Percentiles rank a stretch among this genome's conserved stretches.
phyloP scores from a whole-genome alignment of 1,139 yeast genomes.

The Fermentozyma sake region DNA sequence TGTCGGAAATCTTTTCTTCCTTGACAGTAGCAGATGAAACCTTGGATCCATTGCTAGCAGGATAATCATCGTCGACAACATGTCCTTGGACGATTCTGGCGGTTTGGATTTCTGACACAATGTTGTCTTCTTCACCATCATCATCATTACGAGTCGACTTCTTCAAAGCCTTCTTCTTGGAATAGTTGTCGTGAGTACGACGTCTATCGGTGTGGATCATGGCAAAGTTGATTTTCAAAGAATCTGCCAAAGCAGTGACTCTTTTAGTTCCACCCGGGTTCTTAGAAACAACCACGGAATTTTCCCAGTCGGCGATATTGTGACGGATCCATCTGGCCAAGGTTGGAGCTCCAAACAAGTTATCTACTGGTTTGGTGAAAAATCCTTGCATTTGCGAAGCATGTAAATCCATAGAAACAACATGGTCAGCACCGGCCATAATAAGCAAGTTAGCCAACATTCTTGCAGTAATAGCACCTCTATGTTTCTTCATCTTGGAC shows the following conservation, averaged over 20 bases:
- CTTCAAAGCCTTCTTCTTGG: constrained; percentile 35
- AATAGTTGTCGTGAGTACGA: constrained; percentile 71
- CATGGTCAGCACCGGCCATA: constrained; percentile 99
- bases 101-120: constrained; percentile 82
- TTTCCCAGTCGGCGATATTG: constrained; percentile 75
- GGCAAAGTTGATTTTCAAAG: constrained; percentile 91
- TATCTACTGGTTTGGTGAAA: constrained; percentile 94
- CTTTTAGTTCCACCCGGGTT: constrained; percentile 99
- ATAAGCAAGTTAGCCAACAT: constrained; percentile 93
- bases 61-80: constrained; percentile 86
- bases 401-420: constrained; percentile 95
- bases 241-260: constrained; percentile 95
- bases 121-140: constrained; percentile 60
- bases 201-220: constrained; percentile 98
- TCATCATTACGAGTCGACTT: constrained; percentile 34
- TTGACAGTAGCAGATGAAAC: constrained; percentile 1
- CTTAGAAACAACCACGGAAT: constrained; percentile 89
- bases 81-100: constrained; percentile 97
- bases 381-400: constrained; percentile 99
- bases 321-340: constrained; percentile 95
- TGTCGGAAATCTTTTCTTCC: constrained; percentile 12
- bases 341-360: constrained; percentile 93
- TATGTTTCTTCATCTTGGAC: constrained; percentile 94
- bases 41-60: constrained; percentile 8
- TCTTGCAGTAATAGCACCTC: constrained; percentile 99